phyloP scores from a whole-genome alignment of 225 moss, liverwort and hornwort species.

The Lunularia cruciata region DNA sequence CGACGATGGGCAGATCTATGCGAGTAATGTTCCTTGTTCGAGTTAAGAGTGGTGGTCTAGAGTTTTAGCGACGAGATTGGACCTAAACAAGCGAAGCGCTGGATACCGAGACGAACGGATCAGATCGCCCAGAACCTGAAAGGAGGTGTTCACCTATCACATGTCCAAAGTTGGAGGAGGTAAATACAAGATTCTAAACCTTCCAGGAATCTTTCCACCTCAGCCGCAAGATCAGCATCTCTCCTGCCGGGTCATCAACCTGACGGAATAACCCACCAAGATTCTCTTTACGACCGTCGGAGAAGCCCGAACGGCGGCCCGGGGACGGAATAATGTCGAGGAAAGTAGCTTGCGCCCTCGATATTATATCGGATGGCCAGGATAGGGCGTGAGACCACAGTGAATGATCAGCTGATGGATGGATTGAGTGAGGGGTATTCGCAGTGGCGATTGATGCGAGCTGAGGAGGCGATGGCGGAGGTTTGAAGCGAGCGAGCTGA shows the following conservation, averaged over 20 bases:
- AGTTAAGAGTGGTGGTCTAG: no score
- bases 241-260: background rate
- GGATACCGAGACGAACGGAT: background rate
- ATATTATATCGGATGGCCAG: background rate
- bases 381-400: background rate
- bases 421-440: no score
- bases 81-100: background rate
- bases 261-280: background rate
- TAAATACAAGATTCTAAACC: background rate
- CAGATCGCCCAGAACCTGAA: background rate
- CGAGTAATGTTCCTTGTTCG: no score
- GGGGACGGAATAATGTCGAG: no score
- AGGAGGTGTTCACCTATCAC: background rate
- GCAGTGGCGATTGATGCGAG: background rate
- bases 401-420: no score
- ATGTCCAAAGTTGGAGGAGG: background rate
- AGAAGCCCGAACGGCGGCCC: background rate
- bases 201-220: background rate
- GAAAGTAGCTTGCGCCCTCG: no score
- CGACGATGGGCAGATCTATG: no score
- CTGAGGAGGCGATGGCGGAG: conserved; percentile 3
- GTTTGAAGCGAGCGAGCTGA: no score
- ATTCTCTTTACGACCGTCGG: background rate
- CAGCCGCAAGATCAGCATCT: background rate
- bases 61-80: no score